Evolutionary conservation across 495 filamentous ascomycete genomes (phyloP), one percentile per base, ranked within the genome.

Genomic region (Zalerion maritima): DNA sequence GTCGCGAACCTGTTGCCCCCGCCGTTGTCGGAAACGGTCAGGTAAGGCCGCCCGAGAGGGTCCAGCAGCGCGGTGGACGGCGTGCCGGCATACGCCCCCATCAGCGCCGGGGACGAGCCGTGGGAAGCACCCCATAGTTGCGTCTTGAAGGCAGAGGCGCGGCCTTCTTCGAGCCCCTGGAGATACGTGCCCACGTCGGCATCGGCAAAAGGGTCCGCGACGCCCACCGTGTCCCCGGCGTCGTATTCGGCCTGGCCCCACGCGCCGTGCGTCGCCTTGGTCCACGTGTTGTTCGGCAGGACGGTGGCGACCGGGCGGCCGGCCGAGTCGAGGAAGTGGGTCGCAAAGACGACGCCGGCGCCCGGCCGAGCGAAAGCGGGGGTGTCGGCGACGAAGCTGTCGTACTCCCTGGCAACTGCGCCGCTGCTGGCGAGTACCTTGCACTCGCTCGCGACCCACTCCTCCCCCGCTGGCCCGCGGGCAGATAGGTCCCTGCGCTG

Each of bases 401-500:
- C 36, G 28, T 18, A 49, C 29, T 37, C n/a, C 10, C 23, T 28
- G 18, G 49, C 37, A 2, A 36, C 6, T 1, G 21, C 23, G 9
- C 32, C 38, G 25, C 50, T 53, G 29, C 49, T 52, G 34, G 50
- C 44, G 20, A 15, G 18, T 11, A 50, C 28, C 0, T 16, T 27
- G 44, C 49, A 50, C 4, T 39, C 47, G 15, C 25, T 42, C 6
- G 13, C 31, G 5, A 42, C 18, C 46, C 46, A 51, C 3, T 29
- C 14, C 0, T 6, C 13, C 10, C 23, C 6, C 7, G 11, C 23
- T 2, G 28, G 18, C 7, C 17, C 32, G 14, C 28, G 37, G 13
- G 36, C 28, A 10, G 40, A 16, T 18, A 11, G 19, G 3, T 14
- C 22, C 15, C 32, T 36, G 5, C 9, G 2, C 15, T 40, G 40